Conservation (phyloP, 2,329 filamentous ascomycete species). For the Diaporthe sp. region DNA sequence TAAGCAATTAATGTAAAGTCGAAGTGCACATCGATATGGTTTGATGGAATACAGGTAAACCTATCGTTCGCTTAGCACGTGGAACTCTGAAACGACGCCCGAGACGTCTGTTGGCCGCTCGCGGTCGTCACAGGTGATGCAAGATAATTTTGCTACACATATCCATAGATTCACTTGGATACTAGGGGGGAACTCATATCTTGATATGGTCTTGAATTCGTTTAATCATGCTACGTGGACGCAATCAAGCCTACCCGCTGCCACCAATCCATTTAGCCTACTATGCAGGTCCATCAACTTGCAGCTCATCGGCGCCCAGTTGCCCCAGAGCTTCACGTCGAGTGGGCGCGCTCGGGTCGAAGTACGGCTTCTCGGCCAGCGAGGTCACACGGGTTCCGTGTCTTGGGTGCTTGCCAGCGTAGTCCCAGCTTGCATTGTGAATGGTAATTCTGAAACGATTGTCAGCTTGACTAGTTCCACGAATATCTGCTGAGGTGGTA, state of each 20-base stretch:
- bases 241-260: fast-evolving
- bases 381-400: slow-evolving; percentile 81
- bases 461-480: not conserved
- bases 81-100: too few species aligned
- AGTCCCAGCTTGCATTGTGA: slow-evolving; percentile 82
- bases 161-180: too few species aligned
- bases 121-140: too few species aligned
- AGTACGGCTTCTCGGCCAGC: slow-evolving; percentile 79
- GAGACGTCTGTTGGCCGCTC: too few species aligned
- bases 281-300: slow-evolving; percentile 42
- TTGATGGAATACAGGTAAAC: too few species aligned
- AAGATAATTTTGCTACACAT: too few species aligned
- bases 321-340: slow-evolving; percentile 76
- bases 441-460: slow-evolving; percentile 71
- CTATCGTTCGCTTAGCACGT: too few species aligned
- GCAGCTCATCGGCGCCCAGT: slow-evolving; percentile 67
- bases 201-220: not conserved
- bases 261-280: not conserved
- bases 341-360: slow-evolving; percentile 74
- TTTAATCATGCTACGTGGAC: not conserved
- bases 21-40: too few species aligned
- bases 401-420: slow-evolving; percentile 74
- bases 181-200: fast-evolving
- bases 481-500: not conserved
- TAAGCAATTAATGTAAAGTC: too few species aligned